phyloP scores from a whole-genome alignment of 805 yeast genomes.

The Ogataea methylovora region DNA sequence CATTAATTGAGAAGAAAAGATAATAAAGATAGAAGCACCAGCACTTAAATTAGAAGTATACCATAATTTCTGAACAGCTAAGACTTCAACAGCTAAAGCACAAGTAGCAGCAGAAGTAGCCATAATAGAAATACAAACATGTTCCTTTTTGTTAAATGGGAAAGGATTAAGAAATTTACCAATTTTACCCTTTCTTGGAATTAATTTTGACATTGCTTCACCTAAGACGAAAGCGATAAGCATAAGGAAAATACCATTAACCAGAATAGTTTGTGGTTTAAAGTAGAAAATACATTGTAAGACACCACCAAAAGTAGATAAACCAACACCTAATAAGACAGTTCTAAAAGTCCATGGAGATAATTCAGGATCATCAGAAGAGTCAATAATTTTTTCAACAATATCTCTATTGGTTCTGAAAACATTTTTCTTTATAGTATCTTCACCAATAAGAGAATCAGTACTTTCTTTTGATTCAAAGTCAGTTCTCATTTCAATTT shows the following conservation, averaged over 20 bases:
- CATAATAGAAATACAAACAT: slow-evolving; percentile 31
- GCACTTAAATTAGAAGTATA: slow-evolving; percentile 16
- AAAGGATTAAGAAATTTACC: slow-evolving; percentile 30
- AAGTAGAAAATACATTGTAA: slow-evolving; percentile 27
- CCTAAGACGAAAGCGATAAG: slow-evolving; percentile 25
- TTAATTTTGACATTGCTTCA: slow-evolving; percentile 18
- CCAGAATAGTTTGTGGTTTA: slow-evolving; percentile 28
- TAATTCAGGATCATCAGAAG: slow-evolving; percentile 29
- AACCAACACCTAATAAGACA: slow-evolving; percentile 23
- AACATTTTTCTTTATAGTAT: not conserved
- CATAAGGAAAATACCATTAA: slow-evolving; percentile 25
- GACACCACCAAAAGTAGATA: slow-evolving; percentile 28
- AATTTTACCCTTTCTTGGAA: slow-evolving; percentile 15
- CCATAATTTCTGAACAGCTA: slow-evolving; percentile 27
- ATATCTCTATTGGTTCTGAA: slow-evolving; percentile 11
- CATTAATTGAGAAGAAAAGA: slow-evolving; percentile 23
- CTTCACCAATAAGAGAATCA: slow-evolving; percentile 1
- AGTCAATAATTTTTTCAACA: slow-evolving; percentile 17
- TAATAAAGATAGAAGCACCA: slow-evolving; percentile 23
- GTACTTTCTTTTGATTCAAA: too few species aligned
- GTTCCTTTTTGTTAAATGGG: slow-evolving; percentile 38
- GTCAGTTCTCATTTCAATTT: too few species aligned
- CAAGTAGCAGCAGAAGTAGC: slow-evolving; percentile 25
- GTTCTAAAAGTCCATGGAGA: slow-evolving; percentile 31
- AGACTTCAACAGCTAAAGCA: slow-evolving; percentile 23